Percentiles rank a stretch among this genome's conserved stretches.
phyloP scores from a whole-genome alignment of 257 asterid species.

The Jaltomata sinuosa region DNA sequence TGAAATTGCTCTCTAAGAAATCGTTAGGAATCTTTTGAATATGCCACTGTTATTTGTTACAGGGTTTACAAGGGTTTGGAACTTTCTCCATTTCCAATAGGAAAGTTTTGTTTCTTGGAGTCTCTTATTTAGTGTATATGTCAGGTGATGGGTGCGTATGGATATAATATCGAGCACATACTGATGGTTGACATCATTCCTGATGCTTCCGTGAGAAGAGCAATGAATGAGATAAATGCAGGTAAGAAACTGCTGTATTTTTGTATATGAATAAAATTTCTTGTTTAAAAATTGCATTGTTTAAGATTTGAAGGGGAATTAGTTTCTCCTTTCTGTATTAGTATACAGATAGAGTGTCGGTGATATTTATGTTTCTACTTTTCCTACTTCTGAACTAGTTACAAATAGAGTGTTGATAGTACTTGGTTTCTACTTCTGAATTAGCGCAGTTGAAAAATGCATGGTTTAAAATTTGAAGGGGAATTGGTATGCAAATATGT shows the following conservation, averaged over 20 bases:
- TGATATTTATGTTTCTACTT: neutral
- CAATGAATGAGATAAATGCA: conserved; percentile 98
- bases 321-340: neutral
- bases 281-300: neutral
- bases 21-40: neutral
- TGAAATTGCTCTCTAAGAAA: neutral
- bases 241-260: conserved; percentile 32
- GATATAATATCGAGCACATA: conserved; percentile 91
- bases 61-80: neutral
- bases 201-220: conserved; percentile 80
- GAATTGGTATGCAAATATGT: neutral
- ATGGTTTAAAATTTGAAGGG: neutral
- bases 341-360: neutral
- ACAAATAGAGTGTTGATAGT: neutral
- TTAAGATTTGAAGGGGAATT: neutral
- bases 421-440: neutral
- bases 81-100: neutral
- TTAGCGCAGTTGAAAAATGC: neutral
- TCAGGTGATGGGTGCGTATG: conserved; percentile 99
- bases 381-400: neutral
- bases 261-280: neutral
- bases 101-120: neutral
- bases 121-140: neutral
- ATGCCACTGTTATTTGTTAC: neutral
- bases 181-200: conserved; percentile 96